Conservation (phyloP, 441 rosid genomes). For the Melastoma candidum region DNA sequence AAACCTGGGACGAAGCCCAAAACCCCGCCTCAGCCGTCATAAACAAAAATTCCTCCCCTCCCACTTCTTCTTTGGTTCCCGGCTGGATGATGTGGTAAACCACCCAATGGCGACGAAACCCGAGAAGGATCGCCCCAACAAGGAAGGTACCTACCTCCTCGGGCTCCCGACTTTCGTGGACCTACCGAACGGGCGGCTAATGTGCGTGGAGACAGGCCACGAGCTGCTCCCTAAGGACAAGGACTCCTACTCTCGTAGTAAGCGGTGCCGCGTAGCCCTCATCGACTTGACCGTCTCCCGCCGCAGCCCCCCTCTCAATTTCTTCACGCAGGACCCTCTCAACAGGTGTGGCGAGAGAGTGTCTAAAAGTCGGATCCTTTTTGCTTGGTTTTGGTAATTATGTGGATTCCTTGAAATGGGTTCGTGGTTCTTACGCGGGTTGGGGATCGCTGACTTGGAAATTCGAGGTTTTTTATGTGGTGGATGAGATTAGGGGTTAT, state of each 20-base stretch:
- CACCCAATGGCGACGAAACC: too few species aligned
- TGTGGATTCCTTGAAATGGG: neutral
- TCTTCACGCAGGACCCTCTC: conserved; percentile 78
- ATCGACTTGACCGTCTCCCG: conserved; percentile 59
- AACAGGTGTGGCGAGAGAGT: conserved; percentile 34
- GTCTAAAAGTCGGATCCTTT: conserved; percentile 5
- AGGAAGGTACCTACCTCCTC: conserved; percentile 56
- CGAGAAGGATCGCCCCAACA: conserved; percentile 6
- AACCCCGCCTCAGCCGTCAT: too few species aligned
- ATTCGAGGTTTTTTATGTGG: too few species aligned
- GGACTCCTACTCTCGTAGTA: conserved; percentile 54
- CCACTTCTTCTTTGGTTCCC: too few species aligned
- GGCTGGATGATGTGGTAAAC: too few species aligned
- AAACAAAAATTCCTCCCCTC: too few species aligned
- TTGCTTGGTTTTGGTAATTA: neutral
- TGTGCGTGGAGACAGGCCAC: conserved; percentile 88
- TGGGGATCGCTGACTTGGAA: too few species aligned
- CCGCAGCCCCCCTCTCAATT: conserved; percentile 67
- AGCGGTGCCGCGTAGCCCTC: conserved; percentile 86
- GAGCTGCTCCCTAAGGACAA: conserved; percentile 71
- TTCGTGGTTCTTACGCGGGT: too few species aligned
- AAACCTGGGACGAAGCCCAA: too few species aligned
- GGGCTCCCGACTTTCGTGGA: conserved; percentile 54
- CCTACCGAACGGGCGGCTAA: conserved; percentile 67
- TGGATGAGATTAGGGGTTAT: too few species aligned